Base-by-base conservation (phyloP, 345 rosid genomes). In the Cardiospermum halicacabum region DNA sequence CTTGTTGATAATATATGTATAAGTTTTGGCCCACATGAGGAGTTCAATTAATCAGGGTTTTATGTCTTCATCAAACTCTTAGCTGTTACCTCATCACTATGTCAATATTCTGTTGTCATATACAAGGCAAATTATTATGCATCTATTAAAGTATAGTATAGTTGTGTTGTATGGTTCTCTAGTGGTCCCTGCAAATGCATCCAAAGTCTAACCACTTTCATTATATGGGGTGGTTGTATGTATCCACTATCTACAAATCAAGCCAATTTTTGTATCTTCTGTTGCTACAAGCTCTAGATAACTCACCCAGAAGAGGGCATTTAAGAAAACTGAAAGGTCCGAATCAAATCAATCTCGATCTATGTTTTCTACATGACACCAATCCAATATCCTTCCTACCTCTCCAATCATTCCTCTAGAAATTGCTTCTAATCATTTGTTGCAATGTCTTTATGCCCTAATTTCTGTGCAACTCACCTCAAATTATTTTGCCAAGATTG, bases 271-370 rank as follows among this genome's bases (percentile, higher is more conserved):
- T 63, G 68, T 63, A 63, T 74, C 65, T 72, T 55, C 27, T 25
- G 69, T 62, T 9, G 36, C 18, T 47, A 25, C 56, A 24, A 67
- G 50, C 70, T 36, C 65, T 50, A 56, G n/a, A 67, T 36, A 13
- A 24, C 45, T 51, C 53, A 15, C 51, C 21, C 13, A 15, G 9
- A 60, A 34, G 57, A n/a, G 37, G 21, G 56, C 34, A 61, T 58
- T 49, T 58, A 51, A 45, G 39, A 60, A 16, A 47, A 30, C 25
- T 42, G 78, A 64, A 74, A 60, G 53, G 28, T 73, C 61, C 13
- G 31, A 18, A 72, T 73, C 77, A 72, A 61, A 75, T 75, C 81
- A 72, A 64, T 75, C 78, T 43, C 57, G 3, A 57, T 70, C 76
- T 62, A 48, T 21, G n/a, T 53, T 43, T n/a, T 30, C 43, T 51